Base-by-base conservation (phyloP, 306 rosid genomes). In the Vigna trinervia region DNA sequence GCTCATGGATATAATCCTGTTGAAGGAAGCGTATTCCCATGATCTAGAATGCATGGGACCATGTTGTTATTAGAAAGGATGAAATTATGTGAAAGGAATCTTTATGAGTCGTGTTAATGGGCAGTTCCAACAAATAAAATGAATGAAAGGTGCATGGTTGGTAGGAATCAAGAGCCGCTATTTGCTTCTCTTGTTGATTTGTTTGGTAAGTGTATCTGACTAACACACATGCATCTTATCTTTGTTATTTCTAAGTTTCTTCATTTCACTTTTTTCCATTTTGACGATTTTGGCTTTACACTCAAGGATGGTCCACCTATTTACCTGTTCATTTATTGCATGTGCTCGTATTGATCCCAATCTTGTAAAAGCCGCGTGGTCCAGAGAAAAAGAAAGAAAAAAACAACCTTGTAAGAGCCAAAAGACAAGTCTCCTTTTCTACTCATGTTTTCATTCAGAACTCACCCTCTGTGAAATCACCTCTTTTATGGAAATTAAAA, bases 111-210 rank as follows among this genome's bases (percentile, higher is more conserved):
- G 15, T 62, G 46, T 1, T 34, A 32, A 34, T 14, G 13, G 26
- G n/a, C 68, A 61, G 12, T 12, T 32, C 68, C 68, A 14, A 61
- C 66, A 61, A 61, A 61, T 34, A 34, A 62, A 34, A 62, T 62
- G 69, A 62, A 62, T 62, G 47, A 34, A 62, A 34, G 26, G 6
- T 62, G 69, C 5, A 11, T 62, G 47, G 69, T 62, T 34, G 69
- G 69, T 62, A 26, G 69, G 69, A 62, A 34, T 62, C 69, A 62
- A 62, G 47, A 62, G 69, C 69, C 69, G 69, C 47, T 32, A 62
- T 8, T 34, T 62, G 36, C 69, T 62, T 15, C 69, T 34, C 69
- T 62, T 62, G 46, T 62, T 34, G 46, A 23, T 62, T 62, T 34
- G 11, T 62, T 62, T 34, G 36, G 26, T 34, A 3, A 34, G 34